Evolutionary conservation across 2,329 filamentous ascomycete genomes (phyloP), one percentile per base, ranked within the genome.

Genomic region (Cercospora sojina): DNA sequence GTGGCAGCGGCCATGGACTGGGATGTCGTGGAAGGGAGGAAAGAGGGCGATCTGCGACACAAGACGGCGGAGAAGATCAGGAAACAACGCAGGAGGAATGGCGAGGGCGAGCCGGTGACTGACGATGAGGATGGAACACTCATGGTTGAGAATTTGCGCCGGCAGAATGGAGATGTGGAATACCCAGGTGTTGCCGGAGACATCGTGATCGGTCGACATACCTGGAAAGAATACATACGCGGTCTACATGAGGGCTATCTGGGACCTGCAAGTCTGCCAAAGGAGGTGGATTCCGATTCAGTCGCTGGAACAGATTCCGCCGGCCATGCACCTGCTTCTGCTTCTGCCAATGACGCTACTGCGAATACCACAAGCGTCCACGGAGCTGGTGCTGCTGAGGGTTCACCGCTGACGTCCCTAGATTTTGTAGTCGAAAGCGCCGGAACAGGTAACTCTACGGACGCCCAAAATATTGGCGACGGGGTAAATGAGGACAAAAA

Each of bases 231-330:
- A 80, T 99, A 98, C 78, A 83, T 98, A 25, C 86, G 93, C 66
- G 95, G 95, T 55, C 77, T 98, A 71, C 95, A 99, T 77, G 95
- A 99, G 80, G 95, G 95, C 64, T 99, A 95, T 94, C 82, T 99
- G 25, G 94, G 95, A 0, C 93, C 95, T 7, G 81, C 96, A 51
- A 87, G 90, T 66, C 80, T 87, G 64, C 90, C 90, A 1, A 71
- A 74, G 61, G 69, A 72, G 13, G 66, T 67, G 53, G 77, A 78
- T 65, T 20, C 62, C 9, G 62, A 72, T 7, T 5, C 35, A 25
- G 53, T 41, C 32, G 16, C 64, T 20, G 38, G 59, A 35, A 3
- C 29, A 41, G 16, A 69, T 74, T 38, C 66, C 27, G 6, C 65
- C 23, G 41, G 38, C n/a, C 25, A 59, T 23, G 29, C 13, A 31